Evolutionary conservation across 1,284 basidiomycete species (phyloP), one percentile per base, ranked within the genome.

Genomic region (Cerioporus squamosus): DNA sequence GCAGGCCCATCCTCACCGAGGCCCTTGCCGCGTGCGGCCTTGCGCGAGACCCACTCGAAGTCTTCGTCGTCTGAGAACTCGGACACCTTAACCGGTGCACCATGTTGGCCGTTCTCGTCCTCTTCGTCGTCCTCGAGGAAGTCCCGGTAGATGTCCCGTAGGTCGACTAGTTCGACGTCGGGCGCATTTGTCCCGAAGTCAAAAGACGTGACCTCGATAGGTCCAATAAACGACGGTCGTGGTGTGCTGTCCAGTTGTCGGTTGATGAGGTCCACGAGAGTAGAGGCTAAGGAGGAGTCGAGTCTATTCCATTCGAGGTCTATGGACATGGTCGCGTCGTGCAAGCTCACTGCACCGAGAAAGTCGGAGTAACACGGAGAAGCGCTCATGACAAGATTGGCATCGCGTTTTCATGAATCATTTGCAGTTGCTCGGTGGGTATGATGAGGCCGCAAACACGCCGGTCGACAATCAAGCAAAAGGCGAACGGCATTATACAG

Each of bases 101-200:
- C 72, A 26, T 77, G 76, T 1, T 60, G 59, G 20, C 53, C 61
- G 10, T 64, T 59, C 8, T 67, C 70, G 0, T 83, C 82, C n/a
- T 88, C 86, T 2, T 90, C 87, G 65, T 94, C 90, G 58, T 90
- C 90, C 63, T 94, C 90, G 52, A 94, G 80, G 70, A 98, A 98
- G 70, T 97, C 95, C 40, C 88, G 88, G 77, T 97, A 95, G 56
- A 98, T 94, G 77, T 98, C 95, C 48, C 94, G 84, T 57, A 99
- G 79, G 75, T 98, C 95, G 57, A 94, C 87, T 57, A 99, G 83
- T 72, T 97, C 91, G 39, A 97, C 83, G 60, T 96, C 91, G 2
- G 97, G 97, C 4, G 87, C 73, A 23, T 83, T 80, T 0, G 87
- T 85, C 31, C 97, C 97, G 74, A 99, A 96, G 54, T 95, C 93